Conservation (phyloP, 345 rosid genomes). For the Populus euphratica region DNA sequence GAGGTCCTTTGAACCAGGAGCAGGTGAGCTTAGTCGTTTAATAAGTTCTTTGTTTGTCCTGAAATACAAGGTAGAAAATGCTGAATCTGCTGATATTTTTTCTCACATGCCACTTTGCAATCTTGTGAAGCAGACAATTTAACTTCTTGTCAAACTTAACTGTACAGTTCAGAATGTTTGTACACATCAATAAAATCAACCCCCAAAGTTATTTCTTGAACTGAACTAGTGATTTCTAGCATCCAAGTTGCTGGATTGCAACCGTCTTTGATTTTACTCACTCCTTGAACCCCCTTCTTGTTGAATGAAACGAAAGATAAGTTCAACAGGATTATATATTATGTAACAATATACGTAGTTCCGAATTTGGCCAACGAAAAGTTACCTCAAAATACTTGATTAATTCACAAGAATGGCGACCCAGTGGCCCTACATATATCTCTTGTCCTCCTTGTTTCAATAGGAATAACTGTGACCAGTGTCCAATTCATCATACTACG, state of each 20-base stretch:
- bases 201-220: slow-evolving; percentile 56
- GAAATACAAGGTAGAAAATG: background rate
- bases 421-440: slow-evolving; percentile 74
- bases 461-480: slow-evolving; percentile 51
- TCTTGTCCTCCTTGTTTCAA: slow-evolving; percentile 74
- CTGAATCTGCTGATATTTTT: no score
- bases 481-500: background rate
- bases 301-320: no score
- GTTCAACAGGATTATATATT: no score
- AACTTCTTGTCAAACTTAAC: slow-evolving; percentile 17
- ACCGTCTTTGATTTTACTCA: slow-evolving; percentile 57
- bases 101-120: no score
- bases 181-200: slow-evolving; percentile 60
- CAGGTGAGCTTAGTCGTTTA: slow-evolving; percentile 15
- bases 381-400: slow-evolving; percentile 67
- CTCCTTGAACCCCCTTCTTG: slow-evolving; percentile 52
- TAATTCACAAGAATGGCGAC: slow-evolving; percentile 54
- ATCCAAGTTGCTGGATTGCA: slow-evolving; percentile 90
- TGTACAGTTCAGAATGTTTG: slow-evolving; percentile 54
- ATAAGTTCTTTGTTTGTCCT: slow-evolving; percentile 43
- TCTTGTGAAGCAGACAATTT: no score
- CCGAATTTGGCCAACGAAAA: no score
- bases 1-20: slow-evolving; percentile 20
- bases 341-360: background rate
- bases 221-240: slow-evolving; percentile 58